Evolutionary conservation across 192 early-diverging fungal species (phyloP).

Genomic region (Jimgerdemannia flammicorona): DNA sequence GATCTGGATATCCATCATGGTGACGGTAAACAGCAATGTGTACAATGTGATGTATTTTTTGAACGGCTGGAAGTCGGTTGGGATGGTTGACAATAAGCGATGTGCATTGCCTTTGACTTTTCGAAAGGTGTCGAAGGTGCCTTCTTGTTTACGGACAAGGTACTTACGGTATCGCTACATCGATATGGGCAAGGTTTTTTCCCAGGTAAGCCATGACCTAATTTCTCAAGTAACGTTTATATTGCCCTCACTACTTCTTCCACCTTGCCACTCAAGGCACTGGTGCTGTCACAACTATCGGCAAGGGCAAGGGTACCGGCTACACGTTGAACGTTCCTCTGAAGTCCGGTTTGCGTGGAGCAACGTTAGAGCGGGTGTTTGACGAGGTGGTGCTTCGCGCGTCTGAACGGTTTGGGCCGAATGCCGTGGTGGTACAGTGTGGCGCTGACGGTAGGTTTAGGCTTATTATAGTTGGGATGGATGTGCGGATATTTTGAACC

Average conservation of each 20-base stretch:
- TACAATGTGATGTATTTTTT: neutral
- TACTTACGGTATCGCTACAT: conserved; percentile 87
- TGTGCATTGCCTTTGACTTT: neutral
- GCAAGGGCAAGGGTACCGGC: conserved; percentile 53
- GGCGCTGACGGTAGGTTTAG: conserved; percentile 47
- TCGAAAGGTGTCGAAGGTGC: conserved; percentile 77
- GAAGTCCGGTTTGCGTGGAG: conserved; percentile 63
- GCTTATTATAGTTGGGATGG: neutral
- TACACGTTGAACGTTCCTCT: conserved; percentile 79
- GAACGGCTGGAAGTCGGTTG: too few relatives aligned
- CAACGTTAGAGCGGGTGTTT: conserved; percentile 61
- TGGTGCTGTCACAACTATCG: conserved; percentile 55
- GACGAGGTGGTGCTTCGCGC: conserved; percentile 49
- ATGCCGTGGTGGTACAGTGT: conserved; percentile 80
- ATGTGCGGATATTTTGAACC: neutral
- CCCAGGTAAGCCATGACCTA: conserved; percentile 41
- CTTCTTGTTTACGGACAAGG: conserved; percentile 75
- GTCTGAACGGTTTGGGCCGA: conserved; percentile 54
- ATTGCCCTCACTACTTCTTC: neutral
- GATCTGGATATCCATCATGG: conserved; percentile 92
- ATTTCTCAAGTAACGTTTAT: neutral
- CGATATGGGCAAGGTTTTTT: conserved; percentile 79
- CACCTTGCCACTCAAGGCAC: conserved; percentile 31
- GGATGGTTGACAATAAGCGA: too few relatives aligned
- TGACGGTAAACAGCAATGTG: conserved; percentile 45